Evolutionary conservation across 768 basidiomycete genomes (phyloP).

Genomic region (Naganishia antarctica): DNA sequence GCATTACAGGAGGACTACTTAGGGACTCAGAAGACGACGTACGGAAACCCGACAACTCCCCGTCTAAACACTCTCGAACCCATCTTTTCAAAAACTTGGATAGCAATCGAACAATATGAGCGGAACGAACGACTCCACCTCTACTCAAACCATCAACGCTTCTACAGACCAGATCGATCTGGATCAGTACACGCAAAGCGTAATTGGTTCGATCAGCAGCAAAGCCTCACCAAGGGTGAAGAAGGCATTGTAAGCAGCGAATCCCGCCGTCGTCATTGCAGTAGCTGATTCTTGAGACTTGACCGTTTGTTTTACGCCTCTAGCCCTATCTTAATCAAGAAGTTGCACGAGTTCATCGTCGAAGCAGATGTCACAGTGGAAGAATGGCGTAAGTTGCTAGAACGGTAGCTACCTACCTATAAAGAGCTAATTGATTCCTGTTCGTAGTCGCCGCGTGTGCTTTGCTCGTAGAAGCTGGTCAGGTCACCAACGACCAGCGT

Average conservation of each 20-base stretch:
- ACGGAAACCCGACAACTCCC: no score
- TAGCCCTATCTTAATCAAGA: slow-evolving; percentile 17
- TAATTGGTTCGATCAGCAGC: slow-evolving; percentile 13
- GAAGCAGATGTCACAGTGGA: slow-evolving; percentile 18
- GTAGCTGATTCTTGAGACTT: neutral
- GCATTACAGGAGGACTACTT: no score
- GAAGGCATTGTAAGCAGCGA: slow-evolving; percentile 11
- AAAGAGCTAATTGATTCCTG: neutral
- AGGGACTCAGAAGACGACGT: no score
- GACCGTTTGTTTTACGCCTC: neutral
- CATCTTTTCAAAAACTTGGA: no score
- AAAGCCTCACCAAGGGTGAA: slow-evolving; percentile 9
- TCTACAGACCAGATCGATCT: neutral
- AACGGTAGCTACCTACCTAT: no score
- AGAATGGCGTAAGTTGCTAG: slow-evolving; percentile 10
- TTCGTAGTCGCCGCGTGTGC: slow-evolving; percentile 9
- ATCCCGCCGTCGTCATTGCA: neutral
- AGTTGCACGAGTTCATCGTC: slow-evolving; percentile 17
- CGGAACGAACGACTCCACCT: neutral
- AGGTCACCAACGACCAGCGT: slow-evolving; percentile 8
- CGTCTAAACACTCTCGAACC: no score
- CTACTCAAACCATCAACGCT: slow-evolving; percentile 1
- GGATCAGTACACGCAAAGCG: slow-evolving; percentile 19
- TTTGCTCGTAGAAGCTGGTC: slow-evolving; percentile 9
- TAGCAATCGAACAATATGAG: neutral